Percentiles rank a stretch among this genome's conserved stretches.
phyloP scores from a whole-genome alignment of 208 protist genomes.

The Trypanosoma conorhini region DNA sequence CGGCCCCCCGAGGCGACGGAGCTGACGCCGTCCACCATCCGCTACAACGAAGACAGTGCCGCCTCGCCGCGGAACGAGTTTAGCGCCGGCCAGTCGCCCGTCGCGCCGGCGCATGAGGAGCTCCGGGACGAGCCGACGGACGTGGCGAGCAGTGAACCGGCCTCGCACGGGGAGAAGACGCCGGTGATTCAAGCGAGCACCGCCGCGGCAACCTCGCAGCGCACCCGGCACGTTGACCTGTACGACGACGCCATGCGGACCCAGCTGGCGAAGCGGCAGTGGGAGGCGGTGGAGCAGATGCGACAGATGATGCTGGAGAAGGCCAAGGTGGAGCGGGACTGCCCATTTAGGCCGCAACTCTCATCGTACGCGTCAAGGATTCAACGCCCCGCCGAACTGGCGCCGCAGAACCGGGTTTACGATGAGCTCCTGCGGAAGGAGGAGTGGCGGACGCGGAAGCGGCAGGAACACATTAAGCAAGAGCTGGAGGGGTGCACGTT shows the following conservation, averaged over 20 bases:
- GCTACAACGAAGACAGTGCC: constrained; percentile 27
- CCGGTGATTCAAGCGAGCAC: neutral
- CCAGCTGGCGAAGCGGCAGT: constrained; percentile 81
- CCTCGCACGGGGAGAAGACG: neutral
- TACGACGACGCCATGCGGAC: constrained; percentile 77
- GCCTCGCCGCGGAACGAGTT: neutral
- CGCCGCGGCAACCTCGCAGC: neutral
- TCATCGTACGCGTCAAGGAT: constrained; percentile 67
- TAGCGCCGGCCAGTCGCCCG: neutral
- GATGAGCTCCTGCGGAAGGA: constrained; percentile 65
- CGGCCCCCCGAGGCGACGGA: neutral
- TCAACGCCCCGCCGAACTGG: constrained; percentile 53
- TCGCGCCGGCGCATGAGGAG: neutral
- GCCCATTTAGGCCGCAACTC: constrained; percentile 70
- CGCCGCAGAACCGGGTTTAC: constrained; percentile 66
- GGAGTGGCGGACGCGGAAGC: constrained; percentile 61
- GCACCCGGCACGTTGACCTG: constrained; percentile 22
- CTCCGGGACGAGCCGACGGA: neutral
- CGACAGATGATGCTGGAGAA: constrained; percentile 65
- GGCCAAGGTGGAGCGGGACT: constrained; percentile 61
- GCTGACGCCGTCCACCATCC: constrained; percentile 24
- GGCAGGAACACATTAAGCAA: constrained; percentile 51
- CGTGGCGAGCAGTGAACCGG: neutral
- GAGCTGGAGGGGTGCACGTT: constrained; percentile 85
- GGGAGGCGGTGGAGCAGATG: constrained; percentile 71